Evolutionary conservation across 495 filamentous ascomycete genomes (phyloP), one percentile per base, ranked within the genome.

Genomic region (Cladorrhinum samala): DNA sequence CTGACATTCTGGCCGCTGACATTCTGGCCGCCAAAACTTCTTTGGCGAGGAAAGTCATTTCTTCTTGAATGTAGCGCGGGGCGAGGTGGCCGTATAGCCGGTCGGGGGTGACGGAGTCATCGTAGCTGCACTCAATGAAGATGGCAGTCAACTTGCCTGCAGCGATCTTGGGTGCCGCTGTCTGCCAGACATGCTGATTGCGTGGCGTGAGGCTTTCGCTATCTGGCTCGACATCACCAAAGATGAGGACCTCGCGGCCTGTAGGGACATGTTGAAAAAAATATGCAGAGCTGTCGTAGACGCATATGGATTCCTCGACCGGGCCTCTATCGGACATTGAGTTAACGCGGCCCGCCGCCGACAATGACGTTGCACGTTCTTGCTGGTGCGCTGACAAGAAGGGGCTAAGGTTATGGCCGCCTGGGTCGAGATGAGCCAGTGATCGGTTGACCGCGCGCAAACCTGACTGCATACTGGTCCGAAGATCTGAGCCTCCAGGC

Each of bases 151-250:
- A 76, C 9, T 76, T 71, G 1, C 87, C 86, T 1, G 72, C 65
- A 3, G 73, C 82, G 18, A 97, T 81, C 60, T 93, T 94, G 9
- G 83, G 84, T 0, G 90, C 94, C 1, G 92, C 91, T 58, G 89
- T 83, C 42, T 76, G 73, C 93, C 93, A 98, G 9, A 97, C 83
- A 9, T 71, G 74, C 30, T 69, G 72, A 56, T 89, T 98, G 25
- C 89, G 83, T n/a, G 90, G 88, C 3, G 80, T 82, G 3, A 89
- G 66, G 0, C 89, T 92, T 42, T 96, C 68, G 9, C 83, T 83
- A 64, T 98, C 93, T 8, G 93, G 91, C 63, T 98, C 93, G 33
- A 97, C 85, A 60, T 98, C 93, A 38, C 93, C 93, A 64, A 95
- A 97, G 52, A 98, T 84, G 41, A 98, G 81, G 20, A 96, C 79